A percentile compares a stretch with the other conserved stretches of the same genome.
These are phyloP conservation scores for Marvania coccoides DNA, from an alignment of 139 green algal species.

Conservation along the genomic window DNA sequence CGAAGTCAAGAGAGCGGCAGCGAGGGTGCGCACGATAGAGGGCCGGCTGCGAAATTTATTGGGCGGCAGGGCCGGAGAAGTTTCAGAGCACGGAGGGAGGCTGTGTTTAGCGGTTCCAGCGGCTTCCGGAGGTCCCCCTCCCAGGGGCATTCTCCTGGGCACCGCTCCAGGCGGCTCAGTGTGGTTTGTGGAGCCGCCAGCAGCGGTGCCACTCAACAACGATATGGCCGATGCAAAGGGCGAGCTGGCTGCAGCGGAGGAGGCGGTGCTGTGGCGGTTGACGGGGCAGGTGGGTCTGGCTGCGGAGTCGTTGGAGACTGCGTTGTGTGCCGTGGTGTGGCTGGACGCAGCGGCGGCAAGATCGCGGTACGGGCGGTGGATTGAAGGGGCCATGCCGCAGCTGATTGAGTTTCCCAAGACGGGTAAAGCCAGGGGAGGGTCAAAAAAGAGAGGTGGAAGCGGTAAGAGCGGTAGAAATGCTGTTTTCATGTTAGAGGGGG, in stretches of 20 bases:
- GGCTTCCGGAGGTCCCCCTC: background rate
- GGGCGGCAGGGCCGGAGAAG: slow-evolving; percentile 51
- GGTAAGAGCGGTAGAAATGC: background rate
- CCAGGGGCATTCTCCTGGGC: slow-evolving; percentile 57
- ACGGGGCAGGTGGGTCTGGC: slow-evolving; percentile 33
- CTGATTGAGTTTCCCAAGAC: slow-evolving; percentile 42
- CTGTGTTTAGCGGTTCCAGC: slow-evolving; percentile 59
- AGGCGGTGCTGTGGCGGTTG: slow-evolving; percentile 68
- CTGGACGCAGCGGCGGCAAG: slow-evolving; percentile 52
- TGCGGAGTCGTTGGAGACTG: slow-evolving; percentile 11
- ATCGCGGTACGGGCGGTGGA: slow-evolving; percentile 59
- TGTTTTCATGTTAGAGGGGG: too few species aligned
- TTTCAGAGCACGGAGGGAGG: slow-evolving; percentile 49
- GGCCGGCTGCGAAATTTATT: slow-evolving; percentile 48
- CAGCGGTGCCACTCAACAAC: slow-evolving; percentile 72
- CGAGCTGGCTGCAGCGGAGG: slow-evolving; percentile 58
- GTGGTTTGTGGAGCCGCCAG: slow-evolving; percentile 61
- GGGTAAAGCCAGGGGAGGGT: slow-evolving; percentile 3
- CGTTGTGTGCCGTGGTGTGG: slow-evolving; percentile 34
- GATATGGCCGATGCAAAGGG: slow-evolving; percentile 55
- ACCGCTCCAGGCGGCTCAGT: slow-evolving; percentile 1
- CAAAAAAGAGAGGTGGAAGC: slow-evolving; percentile 14
- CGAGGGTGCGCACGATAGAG: slow-evolving; percentile 33
- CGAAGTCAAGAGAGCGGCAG: slow-evolving; percentile 35
- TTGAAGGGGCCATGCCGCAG: slow-evolving; percentile 45